Evolutionary conservation across 75 land plant genomes (phyloP).

Genomic region (Chamaecyparis obtusa): DNA sequence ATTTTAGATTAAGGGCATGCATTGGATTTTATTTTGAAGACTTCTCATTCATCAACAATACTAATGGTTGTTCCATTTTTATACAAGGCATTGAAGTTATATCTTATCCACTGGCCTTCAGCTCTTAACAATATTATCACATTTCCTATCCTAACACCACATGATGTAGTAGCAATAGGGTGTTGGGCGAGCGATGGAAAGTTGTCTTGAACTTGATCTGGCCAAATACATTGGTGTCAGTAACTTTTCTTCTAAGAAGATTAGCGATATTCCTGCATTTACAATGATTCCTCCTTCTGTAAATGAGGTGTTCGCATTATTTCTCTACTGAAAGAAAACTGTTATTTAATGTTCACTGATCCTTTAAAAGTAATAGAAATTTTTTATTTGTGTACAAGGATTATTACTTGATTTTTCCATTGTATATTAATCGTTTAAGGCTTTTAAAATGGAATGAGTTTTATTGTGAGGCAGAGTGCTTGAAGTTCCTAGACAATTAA

Average conservation of each 20-base stretch:
- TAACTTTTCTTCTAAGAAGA: conserved; percentile 27
- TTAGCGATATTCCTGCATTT: conserved; percentile 13
- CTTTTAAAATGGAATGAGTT: too few relatives aligned
- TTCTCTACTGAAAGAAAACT: too few relatives aligned
- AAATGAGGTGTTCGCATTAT: conserved; percentile 18
- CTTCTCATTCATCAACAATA: too few relatives aligned
- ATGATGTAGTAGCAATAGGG: conserved; percentile 22
- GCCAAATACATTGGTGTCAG: conserved; percentile 26
- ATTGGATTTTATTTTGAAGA: too few relatives aligned
- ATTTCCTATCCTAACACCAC: neutral
- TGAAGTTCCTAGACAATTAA: too few relatives aligned
- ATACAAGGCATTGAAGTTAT: conserved; percentile 28
- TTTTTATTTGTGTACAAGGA: conserved; percentile 15
- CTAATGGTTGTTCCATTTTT: too few relatives aligned
- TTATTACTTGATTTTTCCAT: too few relatives aligned
- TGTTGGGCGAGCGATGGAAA: conserved; percentile 30
- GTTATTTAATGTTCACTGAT: too few relatives aligned
- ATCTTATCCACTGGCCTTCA: conserved; percentile 36
- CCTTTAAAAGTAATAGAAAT: too few relatives aligned
- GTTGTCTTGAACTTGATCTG: conserved; percentile 16
- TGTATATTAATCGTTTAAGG: too few relatives aligned
- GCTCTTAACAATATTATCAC: conserved; percentile 6
- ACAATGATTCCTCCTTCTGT: conserved; percentile 23
- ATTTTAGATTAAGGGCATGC: conserved; percentile 22
- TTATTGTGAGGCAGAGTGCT: accelerated